These are phyloP conservation scores for Blastobotrys muscicola DNA, from an alignment of 805 yeast species.

Conservation along the genomic window DNA sequence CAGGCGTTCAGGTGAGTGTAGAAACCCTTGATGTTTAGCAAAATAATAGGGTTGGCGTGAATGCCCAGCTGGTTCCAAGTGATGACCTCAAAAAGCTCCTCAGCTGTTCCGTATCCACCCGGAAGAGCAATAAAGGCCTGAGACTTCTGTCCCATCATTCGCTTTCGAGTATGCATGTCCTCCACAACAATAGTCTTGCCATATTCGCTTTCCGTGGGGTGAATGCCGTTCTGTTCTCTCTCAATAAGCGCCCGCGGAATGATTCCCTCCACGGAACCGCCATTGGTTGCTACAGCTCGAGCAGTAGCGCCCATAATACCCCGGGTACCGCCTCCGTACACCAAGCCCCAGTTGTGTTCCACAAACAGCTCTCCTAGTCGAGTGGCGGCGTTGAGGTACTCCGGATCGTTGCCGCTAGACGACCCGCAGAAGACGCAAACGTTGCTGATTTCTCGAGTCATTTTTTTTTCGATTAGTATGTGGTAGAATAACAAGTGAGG, in stretches of 20 bases:
- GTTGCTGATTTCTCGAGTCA: background rate
- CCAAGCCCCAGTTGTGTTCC: slow-evolving; percentile 55
- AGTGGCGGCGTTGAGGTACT: slow-evolving; percentile 45
- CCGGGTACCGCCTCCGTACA: slow-evolving; percentile 82
- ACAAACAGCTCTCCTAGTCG: slow-evolving; percentile 54
- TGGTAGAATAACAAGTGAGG: background rate
- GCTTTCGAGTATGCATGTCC: slow-evolving; percentile 86
- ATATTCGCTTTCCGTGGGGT: slow-evolving; percentile 46
- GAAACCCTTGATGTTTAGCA: slow-evolving; percentile 73
- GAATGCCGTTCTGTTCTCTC: slow-evolving; percentile 48
- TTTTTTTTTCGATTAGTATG: background rate
- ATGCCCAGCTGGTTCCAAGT: slow-evolving; percentile 89
- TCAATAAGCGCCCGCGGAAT: slow-evolving; percentile 77
- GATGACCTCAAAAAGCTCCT: slow-evolving; percentile 80
- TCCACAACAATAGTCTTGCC: slow-evolving; percentile 74
- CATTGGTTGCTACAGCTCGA: slow-evolving; percentile 13
- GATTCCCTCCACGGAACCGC: slow-evolving; percentile 60
- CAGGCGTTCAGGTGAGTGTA: slow-evolving; percentile 61
- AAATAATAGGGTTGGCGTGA: slow-evolving; percentile 69
- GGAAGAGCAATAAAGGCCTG: slow-evolving; percentile 83
- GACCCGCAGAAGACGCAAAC: slow-evolving; percentile 88
- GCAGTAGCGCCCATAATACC: slow-evolving; percentile 23
- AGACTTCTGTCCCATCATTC: slow-evolving; percentile 79
- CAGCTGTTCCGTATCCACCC: slow-evolving; percentile 87
- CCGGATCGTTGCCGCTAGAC: slow-evolving; percentile 50